phyloP scores from a whole-genome alignment of 352 stramenopile genomes.

The Phytophthora hybrid region DNA sequence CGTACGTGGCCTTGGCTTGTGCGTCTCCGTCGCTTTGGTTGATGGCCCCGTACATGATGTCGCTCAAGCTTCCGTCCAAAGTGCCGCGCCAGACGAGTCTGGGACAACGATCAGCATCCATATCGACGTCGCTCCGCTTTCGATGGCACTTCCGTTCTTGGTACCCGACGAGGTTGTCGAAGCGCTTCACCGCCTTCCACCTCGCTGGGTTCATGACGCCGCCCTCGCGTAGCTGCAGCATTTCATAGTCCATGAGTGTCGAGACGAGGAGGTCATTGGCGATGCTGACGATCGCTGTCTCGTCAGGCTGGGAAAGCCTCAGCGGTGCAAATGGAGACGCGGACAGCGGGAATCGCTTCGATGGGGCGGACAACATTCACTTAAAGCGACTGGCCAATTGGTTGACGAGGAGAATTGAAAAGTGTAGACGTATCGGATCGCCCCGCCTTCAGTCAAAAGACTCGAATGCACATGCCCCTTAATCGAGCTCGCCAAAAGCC shows the following conservation, averaged over 20 bases:
- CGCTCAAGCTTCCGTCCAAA: conserved; percentile 24
- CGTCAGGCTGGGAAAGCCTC: conserved; percentile 13
- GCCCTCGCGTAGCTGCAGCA: conserved; percentile 28
- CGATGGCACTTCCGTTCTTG: conserved; percentile 12
- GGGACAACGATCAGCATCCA: background rate
- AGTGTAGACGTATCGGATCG: background rate
- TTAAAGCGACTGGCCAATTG: background rate
- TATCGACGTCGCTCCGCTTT: background rate
- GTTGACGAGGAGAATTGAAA: background rate
- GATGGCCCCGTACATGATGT: conserved; percentile 39
- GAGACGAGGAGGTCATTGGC: conserved; percentile 33
- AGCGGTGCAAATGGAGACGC: conserved; percentile 19
- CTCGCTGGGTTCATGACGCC: conserved; percentile 31
- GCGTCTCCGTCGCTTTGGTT: conserved; percentile 30
- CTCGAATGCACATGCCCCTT: background rate
- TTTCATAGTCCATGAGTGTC: conserved; percentile 42
- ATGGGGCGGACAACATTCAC: conserved; percentile 2
- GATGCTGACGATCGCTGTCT: conserved; percentile 20
- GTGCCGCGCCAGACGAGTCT: conserved; percentile 12
- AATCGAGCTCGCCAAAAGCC: conserved; percentile 4
- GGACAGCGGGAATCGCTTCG: conserved; percentile 24
- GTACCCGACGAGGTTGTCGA: conserved; percentile 43
- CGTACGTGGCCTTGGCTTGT: conserved; percentile 34
- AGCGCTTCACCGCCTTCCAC: conserved; percentile 39
- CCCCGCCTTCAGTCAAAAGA: background rate